Conservation (phyloP, 192 early-diverging fungal species). For the Martensiomyces pterosporus region DNA sequence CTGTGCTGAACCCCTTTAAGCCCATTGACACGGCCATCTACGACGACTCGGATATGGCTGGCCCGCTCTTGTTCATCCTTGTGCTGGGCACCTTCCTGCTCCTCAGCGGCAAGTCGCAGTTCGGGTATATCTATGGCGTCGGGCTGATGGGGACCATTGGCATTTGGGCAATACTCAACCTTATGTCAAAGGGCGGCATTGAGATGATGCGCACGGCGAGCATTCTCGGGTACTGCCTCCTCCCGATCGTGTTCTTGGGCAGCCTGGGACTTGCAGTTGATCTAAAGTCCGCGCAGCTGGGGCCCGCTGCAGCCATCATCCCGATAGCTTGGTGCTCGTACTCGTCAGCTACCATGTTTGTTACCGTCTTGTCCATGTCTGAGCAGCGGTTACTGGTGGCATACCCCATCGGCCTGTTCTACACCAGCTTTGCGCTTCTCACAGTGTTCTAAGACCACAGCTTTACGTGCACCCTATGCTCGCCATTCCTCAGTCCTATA, state of each 20-base stretch:
- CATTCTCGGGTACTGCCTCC: slow-evolving; percentile 94
- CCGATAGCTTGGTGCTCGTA: slow-evolving; percentile 94
- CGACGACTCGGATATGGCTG: slow-evolving; percentile 95
- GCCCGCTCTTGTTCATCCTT: slow-evolving; percentile 88
- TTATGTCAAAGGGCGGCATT: slow-evolving; percentile 90
- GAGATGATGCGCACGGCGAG: slow-evolving; percentile 83
- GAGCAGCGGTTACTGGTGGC: slow-evolving; percentile 93
- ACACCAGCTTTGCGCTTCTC: slow-evolving; percentile 90
- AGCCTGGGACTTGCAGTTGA: slow-evolving; percentile 65
- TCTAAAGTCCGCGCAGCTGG: slow-evolving; percentile 60
- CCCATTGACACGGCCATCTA: slow-evolving; percentile 76
- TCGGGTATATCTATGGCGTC: slow-evolving; percentile 97
- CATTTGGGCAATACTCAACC: slow-evolving; percentile 84
- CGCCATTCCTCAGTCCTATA: no score
- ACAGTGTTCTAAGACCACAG: slow-evolving; percentile 85
- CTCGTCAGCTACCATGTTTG: slow-evolving; percentile 91
- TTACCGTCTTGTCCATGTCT: slow-evolving; percentile 82
- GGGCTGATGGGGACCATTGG: slow-evolving; percentile 81
- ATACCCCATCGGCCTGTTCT: slow-evolving; percentile 89
- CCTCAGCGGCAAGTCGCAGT: slow-evolving; percentile 89
- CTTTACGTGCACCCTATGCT: no score
- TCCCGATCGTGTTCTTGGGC: slow-evolving; percentile 92
- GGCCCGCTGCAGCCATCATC: slow-evolving; percentile 59
- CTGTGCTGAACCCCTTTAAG: slow-evolving; percentile 81
- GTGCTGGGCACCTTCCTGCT: slow-evolving; percentile 88